phyloP scores from a whole-genome alignment of 192 early-diverging fungal genomes.

The Umbelopsis ramanniana region DNA sequence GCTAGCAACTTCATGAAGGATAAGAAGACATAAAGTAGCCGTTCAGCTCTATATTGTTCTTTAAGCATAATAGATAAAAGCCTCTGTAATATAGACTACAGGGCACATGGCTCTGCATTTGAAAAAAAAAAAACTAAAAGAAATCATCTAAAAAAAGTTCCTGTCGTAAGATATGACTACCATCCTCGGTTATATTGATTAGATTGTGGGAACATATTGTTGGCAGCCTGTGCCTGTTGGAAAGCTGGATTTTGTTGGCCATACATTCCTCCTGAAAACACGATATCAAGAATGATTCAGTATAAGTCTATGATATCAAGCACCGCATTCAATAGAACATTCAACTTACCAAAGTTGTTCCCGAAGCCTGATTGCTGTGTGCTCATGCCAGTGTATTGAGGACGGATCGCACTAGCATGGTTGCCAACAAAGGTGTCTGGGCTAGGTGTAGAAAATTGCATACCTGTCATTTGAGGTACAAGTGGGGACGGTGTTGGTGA shows the following conservation, averaged over 20 bases:
- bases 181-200: slow-evolving; percentile 9
- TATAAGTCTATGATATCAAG: neutral
- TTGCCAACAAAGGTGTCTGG: slow-evolving; percentile 20
- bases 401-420: neutral
- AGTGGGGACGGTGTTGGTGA: slow-evolving; percentile 27
- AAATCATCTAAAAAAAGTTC: slow-evolving; percentile 1
- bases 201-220: neutral
- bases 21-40: slow-evolving; percentile 64
- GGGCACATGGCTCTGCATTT: slow-evolving; percentile 9
- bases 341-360: slow-evolving; percentile 8
- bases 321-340: neutral
- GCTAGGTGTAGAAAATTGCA: slow-evolving; percentile 38
- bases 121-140: neutral
- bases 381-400: slow-evolving; percentile 15
- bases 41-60: slow-evolving; percentile 7
- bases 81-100: slow-evolving; percentile 16
- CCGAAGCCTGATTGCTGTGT: slow-evolving; percentile 2
- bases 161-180: neutral
- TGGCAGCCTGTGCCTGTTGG: neutral
- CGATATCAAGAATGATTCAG: neutral
- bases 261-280: neutral
- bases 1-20: slow-evolving; percentile 78
- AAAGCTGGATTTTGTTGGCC: neutral
- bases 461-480: slow-evolving; percentile 32
- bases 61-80: slow-evolving; percentile 10